Percentiles rank a stretch among this genome's conserved stretches.
Evolutionary conservation across 2,329 filamentous ascomycete species (phyloP).

Genomic region (Fusarium siculi): DNA sequence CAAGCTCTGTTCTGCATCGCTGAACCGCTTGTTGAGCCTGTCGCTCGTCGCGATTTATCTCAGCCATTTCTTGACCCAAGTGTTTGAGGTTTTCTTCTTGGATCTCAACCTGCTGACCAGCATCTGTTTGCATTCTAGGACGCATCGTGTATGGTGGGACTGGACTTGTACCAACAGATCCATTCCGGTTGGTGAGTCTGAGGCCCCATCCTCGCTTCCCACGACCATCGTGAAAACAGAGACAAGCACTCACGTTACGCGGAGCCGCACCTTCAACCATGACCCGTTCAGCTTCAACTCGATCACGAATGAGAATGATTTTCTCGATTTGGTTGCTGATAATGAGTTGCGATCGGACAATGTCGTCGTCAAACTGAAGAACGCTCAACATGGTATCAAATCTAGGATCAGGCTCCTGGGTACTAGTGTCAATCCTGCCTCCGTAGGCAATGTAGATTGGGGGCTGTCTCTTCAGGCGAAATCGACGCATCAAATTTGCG

Average conservation of each 20-base stretch:
- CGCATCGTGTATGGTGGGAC: constrained; percentile 59
- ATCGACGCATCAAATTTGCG: constrained; percentile 69
- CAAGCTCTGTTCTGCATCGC: constrained; percentile 57
- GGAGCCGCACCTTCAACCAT: constrained; percentile 73
- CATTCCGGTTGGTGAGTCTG: constrained; percentile 61
- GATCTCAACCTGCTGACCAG: constrained; percentile 70
- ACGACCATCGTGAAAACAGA: constrained; percentile 72
- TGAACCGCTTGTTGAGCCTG: constrained; percentile 60
- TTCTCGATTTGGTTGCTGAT: constrained; percentile 88
- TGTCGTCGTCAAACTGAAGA: constrained; percentile 82
- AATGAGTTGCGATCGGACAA: constrained; percentile 83
- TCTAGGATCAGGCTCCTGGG: constrained; percentile 75
- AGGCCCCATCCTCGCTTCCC: constrained; percentile 66
- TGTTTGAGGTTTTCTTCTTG: constrained; percentile 62
- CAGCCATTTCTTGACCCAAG: constrained; percentile 64
- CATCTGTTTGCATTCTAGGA: constrained; percentile 84
- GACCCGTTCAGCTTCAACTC: constrained; percentile 72
- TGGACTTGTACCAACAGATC: constrained; percentile 56
- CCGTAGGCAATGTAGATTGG: constrained; percentile 54
- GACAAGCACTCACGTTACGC: constrained; percentile 77
- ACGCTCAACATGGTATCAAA: constrained; percentile 84
- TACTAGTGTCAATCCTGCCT: constrained; percentile 49
- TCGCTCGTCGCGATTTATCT: constrained; percentile 61
- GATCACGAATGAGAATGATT: constrained; percentile 77
- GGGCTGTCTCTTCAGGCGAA: constrained; percentile 61